Percentiles rank a stretch among this genome's conserved stretches.
These are phyloP conservation scores for Populus davidiana DNA, from an alignment of 345 rosid species.

Conservation along the genomic window DNA sequence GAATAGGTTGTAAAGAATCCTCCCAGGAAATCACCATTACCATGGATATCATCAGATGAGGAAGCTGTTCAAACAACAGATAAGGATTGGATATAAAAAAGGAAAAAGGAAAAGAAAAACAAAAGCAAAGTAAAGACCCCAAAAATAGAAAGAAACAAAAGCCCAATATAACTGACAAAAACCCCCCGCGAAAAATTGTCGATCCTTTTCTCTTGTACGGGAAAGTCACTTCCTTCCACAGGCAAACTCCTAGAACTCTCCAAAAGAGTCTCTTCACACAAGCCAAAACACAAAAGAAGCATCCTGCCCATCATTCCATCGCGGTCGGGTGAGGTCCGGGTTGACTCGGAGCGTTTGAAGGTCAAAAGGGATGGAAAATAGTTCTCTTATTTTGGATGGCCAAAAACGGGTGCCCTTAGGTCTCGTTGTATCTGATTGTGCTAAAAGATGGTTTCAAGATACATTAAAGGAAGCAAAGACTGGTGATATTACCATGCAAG, in stretches of 20 bases:
- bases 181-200: too few species aligned
- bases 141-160: not conserved
- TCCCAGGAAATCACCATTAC: not conserved
- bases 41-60: not conserved
- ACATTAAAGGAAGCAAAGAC: slow-evolving; percentile 69
- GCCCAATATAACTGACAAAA: not conserved
- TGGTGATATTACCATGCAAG: slow-evolving; percentile 72
- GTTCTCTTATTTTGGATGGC: slow-evolving; percentile 10
- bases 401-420: slow-evolving; percentile 53
- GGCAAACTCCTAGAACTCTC: slow-evolving; percentile 45
- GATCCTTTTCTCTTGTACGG: slow-evolving; percentile 38
- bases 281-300: slow-evolving; percentile 23
- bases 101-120: not conserved
- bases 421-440: slow-evolving; percentile 67
- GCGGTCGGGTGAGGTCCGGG: slow-evolving; percentile 25
- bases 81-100: not conserved
- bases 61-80: not conserved
- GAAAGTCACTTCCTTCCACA: slow-evolving; percentile 45
- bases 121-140: not conserved
- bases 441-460: slow-evolving; percentile 70
- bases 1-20: not conserved
- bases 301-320: not conserved
- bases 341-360: slow-evolving; percentile 31
- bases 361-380: slow-evolving; percentile 38
- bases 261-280: slow-evolving; percentile 43